Conservation (phyloP, 1,284 basidiomycete genomes). For the Ganoderma multipileum region DNA sequence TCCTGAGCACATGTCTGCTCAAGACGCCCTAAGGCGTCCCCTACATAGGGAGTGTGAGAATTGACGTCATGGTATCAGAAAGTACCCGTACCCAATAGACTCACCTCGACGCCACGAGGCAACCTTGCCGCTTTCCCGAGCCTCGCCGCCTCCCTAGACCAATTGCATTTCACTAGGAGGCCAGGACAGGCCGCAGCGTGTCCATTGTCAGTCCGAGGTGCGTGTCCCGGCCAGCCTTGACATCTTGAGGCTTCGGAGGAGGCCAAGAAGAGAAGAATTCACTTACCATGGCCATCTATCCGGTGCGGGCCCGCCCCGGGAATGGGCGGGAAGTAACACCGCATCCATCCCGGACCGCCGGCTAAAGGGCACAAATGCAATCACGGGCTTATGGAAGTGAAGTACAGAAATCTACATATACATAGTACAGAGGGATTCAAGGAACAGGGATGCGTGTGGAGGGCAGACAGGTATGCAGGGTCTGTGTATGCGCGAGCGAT, state of each 20-base stretch:
- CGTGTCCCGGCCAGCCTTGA: background rate
- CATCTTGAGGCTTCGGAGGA: background rate
- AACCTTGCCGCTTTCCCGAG: background rate
- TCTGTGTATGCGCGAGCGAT: background rate
- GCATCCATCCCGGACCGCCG: background rate
- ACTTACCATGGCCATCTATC: background rate
- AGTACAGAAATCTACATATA: constrained; percentile 6
- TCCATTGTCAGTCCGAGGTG: background rate
- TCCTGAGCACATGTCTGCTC: background rate
- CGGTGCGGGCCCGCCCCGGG: background rate
- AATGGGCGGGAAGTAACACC: background rate
- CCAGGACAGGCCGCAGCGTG: background rate
- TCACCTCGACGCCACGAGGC: background rate
- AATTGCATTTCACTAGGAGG: background rate
- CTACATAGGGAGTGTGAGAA: background rate
- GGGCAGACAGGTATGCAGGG: constrained; percentile 2
- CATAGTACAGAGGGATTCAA: constrained; percentile 3
- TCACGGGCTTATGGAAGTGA: background rate
- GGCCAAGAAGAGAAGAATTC: background rate
- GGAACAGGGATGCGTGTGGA: background rate
- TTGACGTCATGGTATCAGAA: background rate
- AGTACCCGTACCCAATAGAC: background rate
- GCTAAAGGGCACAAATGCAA: background rate
- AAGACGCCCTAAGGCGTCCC: background rate
- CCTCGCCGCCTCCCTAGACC: background rate